These are phyloP conservation scores for Schwanniomyces pseudopolymorphus DNA, from an alignment of 805 yeast species.

Conservation along the genomic window DNA sequence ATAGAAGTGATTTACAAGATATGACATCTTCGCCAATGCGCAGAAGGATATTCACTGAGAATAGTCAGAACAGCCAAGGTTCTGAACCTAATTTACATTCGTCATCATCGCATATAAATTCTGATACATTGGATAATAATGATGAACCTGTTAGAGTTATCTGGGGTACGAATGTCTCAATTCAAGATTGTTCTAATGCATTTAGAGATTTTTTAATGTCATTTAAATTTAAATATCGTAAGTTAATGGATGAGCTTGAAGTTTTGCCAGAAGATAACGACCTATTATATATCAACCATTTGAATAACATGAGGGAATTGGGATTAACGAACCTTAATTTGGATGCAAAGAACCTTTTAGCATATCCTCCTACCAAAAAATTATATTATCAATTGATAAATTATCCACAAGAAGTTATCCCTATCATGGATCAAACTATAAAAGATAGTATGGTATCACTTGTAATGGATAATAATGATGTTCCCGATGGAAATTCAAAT, in stretches of 20 bases:
- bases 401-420: conserved; percentile 95
- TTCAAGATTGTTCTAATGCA: conserved; percentile 77
- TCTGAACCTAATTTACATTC: conserved; percentile 9
- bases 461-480: conserved; percentile 47
- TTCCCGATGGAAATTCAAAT: conserved; percentile 29
- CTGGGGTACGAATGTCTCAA: conserved; percentile 98
- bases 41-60: conserved; percentile 54
- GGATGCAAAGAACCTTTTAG: conserved; percentile 76
- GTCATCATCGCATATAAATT: conserved; percentile 27
- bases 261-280: conserved; percentile 62
- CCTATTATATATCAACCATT: conserved; percentile 67
- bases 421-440: conserved; percentile 95
- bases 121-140: conserved; percentile 22
- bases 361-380: conserved; percentile 73
- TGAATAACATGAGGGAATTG: conserved; percentile 71
- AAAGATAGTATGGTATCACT: conserved; percentile 84
- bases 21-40: conserved; percentile 65
- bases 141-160: conserved; percentile 86
- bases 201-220: conserved; percentile 83
- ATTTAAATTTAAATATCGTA: conserved; percentile 76
- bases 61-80: conserved; percentile 6
- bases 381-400: conserved; percentile 82
- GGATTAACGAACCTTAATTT: conserved; percentile 82
- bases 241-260: conserved; percentile 39
- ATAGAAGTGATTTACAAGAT: conserved; percentile 81